phyloP scores from a whole-genome alignment of 768 basidiomycete species.

The Trametes coccinea region DNA sequence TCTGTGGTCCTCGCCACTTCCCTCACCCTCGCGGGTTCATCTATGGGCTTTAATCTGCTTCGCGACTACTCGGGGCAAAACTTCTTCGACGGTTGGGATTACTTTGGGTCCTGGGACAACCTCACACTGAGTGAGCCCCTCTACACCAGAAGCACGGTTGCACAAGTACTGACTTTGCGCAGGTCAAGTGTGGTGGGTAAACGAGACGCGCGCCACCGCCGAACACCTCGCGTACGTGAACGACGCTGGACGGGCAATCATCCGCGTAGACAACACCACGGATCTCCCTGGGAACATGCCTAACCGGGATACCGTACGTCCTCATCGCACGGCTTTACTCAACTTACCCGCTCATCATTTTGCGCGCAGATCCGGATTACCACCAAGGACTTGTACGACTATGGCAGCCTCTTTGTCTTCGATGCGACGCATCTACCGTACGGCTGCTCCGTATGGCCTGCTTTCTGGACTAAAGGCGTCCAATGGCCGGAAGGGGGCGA shows the following conservation, averaged over 20 bases:
- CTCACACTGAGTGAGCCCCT: conserved; percentile 38
- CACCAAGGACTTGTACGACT: conserved; percentile 41
- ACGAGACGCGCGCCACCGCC: conserved; percentile 45
- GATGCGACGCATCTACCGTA: conserved; percentile 52
- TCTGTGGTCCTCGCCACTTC: conserved; percentile 3
- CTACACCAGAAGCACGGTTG: neutral
- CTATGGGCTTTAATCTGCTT: conserved; percentile 35
- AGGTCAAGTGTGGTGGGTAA: conserved; percentile 68
- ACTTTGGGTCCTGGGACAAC: conserved; percentile 43
- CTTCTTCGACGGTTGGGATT: conserved; percentile 49
- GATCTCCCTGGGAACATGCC: conserved; percentile 47
- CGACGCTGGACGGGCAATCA: conserved; percentile 59
- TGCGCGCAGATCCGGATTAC: conserved; percentile 45
- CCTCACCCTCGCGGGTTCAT: conserved; percentile 7
- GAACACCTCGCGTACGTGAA: conserved; percentile 62
- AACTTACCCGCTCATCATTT: neutral
- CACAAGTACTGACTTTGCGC: neutral
- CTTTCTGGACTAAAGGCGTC: conserved; percentile 35
- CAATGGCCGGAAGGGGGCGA: conserved; percentile 50
- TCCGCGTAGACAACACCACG: conserved; percentile 73
- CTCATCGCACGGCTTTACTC: neutral
- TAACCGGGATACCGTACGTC: conserved; percentile 59
- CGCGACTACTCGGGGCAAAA: conserved; percentile 40
- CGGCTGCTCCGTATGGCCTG: conserved; percentile 57
- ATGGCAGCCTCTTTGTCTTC: conserved; percentile 49